Base-by-base conservation (phyloP, 345 rosid genomes). In the Lepidium aucheri region DNA sequence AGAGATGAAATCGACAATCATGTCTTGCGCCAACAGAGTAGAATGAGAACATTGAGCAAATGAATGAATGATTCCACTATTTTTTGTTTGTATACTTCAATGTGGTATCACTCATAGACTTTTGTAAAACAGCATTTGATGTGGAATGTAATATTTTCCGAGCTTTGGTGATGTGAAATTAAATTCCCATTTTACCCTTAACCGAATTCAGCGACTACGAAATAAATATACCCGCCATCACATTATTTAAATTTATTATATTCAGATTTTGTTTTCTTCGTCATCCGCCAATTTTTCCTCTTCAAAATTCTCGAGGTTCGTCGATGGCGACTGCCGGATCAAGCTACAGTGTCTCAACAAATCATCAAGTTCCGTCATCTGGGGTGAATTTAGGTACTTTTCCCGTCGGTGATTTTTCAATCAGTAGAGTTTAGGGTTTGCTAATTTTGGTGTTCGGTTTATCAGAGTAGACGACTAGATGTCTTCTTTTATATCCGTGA, bases 1-100 rank as follows among this genome's bases (percentile, higher is more conserved):
- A 77, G 87, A 84, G 65, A 93, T 93, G 91, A 87, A 89, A 77
- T 81, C 91, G 4, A 76, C 85, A 66, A 87, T 93, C 57, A 75
- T 82, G 66, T 78, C 82, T 5, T 87, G 98, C 83, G 77, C 98
- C 61, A 87, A 77, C 62, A 86, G 84, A 74, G 91, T 84, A 57
- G 80, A 82, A 60, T 87, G 68, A 73, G 28, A 26, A 36, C 7
- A 10, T 10, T 30, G 53, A 34, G 15, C 30, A 33, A 4, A 55
- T 8, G 38, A 52, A 28, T 35, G 73, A 84, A 80, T 55, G 70
- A 50, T 57, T 64, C 22, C 51, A 39, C 69, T 28, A 3, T 13
- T 62, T 26, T 50, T 46, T 51, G 7, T 45, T 41, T 32, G 20
- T 16, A 12, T 69, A 52, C 55, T 42, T 52, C 9, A 22, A 51